Percentiles rank a stretch among this genome's conserved stretches.
Conservation (phyloP, 2,329 filamentous ascomycete species). For the Cladosporium austrohemisphaericum region DNA sequence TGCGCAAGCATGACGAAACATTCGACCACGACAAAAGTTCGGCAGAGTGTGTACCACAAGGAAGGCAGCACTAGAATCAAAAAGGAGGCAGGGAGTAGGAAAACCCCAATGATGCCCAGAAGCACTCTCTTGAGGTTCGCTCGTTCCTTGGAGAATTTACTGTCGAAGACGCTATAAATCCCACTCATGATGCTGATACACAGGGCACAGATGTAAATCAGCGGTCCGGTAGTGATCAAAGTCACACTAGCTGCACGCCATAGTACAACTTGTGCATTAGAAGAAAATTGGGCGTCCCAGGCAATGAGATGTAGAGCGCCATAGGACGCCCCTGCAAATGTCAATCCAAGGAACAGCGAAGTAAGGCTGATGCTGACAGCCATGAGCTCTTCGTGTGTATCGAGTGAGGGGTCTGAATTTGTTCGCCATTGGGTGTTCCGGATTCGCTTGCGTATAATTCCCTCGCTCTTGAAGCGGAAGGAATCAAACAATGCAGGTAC, state of each 20-base stretch:
- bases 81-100: too few relatives aligned
- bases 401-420: too few relatives aligned
- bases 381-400: too few relatives aligned
- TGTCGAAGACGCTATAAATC: too few relatives aligned
- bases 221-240: neutral
- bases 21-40: neutral
- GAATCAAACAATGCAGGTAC: too few relatives aligned
- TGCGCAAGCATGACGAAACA: conserved; percentile 1
- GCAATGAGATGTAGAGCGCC: conserved; percentile 1
- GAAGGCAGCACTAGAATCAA: neutral
- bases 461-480: neutral
- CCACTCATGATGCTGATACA: neutral
- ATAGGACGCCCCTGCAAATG: neutral
- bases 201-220: neutral
- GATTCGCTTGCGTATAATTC: too few relatives aligned
- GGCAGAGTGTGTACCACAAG: neutral
- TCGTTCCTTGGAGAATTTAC: too few relatives aligned
- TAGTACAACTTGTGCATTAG: neutral
- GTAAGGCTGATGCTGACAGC: too few relatives aligned
- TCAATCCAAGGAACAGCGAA: neutral
- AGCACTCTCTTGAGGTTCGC: neutral
- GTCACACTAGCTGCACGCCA: conserved; percentile 5
- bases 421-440: too few relatives aligned
- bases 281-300: neutral
- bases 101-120: neutral